phyloP scores from a whole-genome alignment of 2,329 filamentous ascomycete genomes.

The Penicillium sp. region DNA sequence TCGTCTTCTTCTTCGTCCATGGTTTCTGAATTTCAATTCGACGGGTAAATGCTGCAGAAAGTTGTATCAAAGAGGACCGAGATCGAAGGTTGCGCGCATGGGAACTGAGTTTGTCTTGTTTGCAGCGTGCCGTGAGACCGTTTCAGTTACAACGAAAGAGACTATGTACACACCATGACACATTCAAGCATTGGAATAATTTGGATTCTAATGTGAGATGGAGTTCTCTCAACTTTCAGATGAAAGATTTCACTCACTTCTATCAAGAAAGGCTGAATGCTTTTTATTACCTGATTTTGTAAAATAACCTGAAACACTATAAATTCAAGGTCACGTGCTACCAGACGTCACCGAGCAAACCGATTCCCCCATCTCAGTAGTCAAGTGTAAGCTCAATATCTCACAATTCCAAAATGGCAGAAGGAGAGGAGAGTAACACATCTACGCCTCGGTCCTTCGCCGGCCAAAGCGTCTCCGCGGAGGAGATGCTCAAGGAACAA shows the following conservation, averaged over 20 bases:
- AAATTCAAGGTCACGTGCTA: conserved; percentile 11
- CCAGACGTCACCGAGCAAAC: conserved; percentile 12
- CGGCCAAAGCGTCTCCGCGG: conserved; percentile 63
- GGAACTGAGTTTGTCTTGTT: conserved; percentile 19
- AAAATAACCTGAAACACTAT: too few relatives aligned
- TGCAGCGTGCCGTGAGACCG: conserved; percentile 9
- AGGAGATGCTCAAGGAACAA: conserved; percentile 72
- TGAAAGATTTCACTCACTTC: too few relatives aligned
- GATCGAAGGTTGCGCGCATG: conserved; percentile 11
- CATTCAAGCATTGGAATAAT: neutral
- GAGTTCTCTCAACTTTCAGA: too few relatives aligned
- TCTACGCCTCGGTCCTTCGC: conserved; percentile 54
- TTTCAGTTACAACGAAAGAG: neutral
- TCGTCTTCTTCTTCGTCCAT: conserved; percentile 44
- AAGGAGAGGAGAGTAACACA: conserved; percentile 34
- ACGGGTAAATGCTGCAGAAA: conserved; percentile 4
- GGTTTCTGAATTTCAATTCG: conserved; percentile 13
- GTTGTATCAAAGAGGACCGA: conserved; percentile 9
- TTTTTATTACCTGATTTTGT: neutral
- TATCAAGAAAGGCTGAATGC: too few relatives aligned
- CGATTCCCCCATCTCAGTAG: neutral
- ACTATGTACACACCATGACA: neutral
- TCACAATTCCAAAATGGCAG: conserved; percentile 12
- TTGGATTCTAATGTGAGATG: neutral
- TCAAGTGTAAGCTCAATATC: conserved; percentile 2